Evolutionary conservation across 495 filamentous ascomycete genomes (phyloP).

Genomic region (Xylaria cubensis): DNA sequence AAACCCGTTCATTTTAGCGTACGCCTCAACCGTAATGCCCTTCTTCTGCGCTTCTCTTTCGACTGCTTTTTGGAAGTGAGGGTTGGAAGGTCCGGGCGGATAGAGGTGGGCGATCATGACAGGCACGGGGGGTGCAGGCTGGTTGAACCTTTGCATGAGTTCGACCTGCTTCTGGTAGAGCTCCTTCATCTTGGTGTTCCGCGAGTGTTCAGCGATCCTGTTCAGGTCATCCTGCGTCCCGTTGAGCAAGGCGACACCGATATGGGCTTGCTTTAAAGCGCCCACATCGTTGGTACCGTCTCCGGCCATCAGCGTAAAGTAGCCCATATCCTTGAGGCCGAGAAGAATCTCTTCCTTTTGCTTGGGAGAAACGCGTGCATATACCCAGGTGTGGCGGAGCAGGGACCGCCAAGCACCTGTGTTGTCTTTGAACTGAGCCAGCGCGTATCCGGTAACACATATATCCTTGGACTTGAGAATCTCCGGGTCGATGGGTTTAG

Average conservation of each 20-base stretch:
- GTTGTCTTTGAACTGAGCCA: constrained; percentile 87
- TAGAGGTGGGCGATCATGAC: constrained; percentile 91
- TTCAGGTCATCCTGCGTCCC: constrained; percentile 89
- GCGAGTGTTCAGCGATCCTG: constrained; percentile 89
- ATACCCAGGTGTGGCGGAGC: constrained; percentile 93
- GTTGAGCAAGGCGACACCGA: constrained; percentile 95
- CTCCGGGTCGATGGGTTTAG: constrained; percentile 76
- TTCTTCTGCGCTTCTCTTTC: constrained; percentile 80
- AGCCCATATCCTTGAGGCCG: constrained; percentile 93
- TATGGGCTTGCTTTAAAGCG: constrained; percentile 96
- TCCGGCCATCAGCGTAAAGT: constrained; percentile 98
- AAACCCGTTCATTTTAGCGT: constrained; percentile 49
- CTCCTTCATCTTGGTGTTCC: constrained; percentile 96
- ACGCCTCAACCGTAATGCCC: constrained; percentile 57
- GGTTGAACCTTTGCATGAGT: constrained; percentile 93
- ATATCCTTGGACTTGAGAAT: constrained; percentile 90
- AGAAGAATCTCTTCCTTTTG: constrained; percentile 99
- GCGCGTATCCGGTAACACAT: constrained; percentile 93
- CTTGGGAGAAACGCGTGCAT: constrained; percentile 96
- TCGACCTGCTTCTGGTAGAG: constrained; percentile 94
- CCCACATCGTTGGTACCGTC: constrained; percentile 99
- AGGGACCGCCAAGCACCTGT: constrained; percentile 70
- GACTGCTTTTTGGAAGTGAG: constrained; percentile 94
- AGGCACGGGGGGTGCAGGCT: constrained; percentile 88
- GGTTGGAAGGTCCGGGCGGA: constrained; percentile 88